Evolutionary conservation across 768 basidiomycete species (phyloP), one percentile per base, ranked within the genome.

Genomic region (Auriculariales sp.): DNA sequence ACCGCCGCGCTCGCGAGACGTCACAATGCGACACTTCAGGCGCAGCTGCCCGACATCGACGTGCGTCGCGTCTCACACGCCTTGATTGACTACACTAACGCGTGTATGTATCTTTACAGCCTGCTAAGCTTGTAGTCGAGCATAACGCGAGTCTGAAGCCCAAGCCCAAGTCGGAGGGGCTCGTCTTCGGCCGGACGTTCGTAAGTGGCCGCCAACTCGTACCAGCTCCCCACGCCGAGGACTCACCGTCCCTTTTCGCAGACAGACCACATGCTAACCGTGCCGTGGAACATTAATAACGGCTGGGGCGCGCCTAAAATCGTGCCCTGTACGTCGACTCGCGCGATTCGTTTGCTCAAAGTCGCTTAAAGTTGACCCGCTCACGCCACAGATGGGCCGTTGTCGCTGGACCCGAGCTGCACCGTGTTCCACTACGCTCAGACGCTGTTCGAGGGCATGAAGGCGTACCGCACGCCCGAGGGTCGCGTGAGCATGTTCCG

Each of bases 361-460:
- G 39, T 35, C 47, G 25, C 48, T 49, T 30, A 51, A 44, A 4
- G 19, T 9, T 4, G 15, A 44, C 27, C 14, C 39, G 27, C 24
- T 47, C 52, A 10, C 24, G 5, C 4, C 25, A 2, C 55, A 83
- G 83, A 92, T 62, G 82, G 77, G 2, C 83, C 84, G 4, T 67
- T 92, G 32, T 58, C 67, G 15, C 67, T 92, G 17, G 82, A 89
- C 53, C 90, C 89, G 4, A 85, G 83, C 58, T 74, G 69, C 62
- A 77, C 86, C 52, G 92, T 92, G 17, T 70, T 98, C 52, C 93
- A 98, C 63, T 97, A 98, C 66, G 91, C 91, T 0, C 89, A 91
- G 57, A 77, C 83, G 42, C 71, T 83, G 42, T 94, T 98, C 60
- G 93, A 98, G 63, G 89, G 93, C 15, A 78, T 95, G 77, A 97